Base-by-base conservation (phyloP, 2,329 filamentous ascomycete genomes). In the Cytospora leucostoma region DNA sequence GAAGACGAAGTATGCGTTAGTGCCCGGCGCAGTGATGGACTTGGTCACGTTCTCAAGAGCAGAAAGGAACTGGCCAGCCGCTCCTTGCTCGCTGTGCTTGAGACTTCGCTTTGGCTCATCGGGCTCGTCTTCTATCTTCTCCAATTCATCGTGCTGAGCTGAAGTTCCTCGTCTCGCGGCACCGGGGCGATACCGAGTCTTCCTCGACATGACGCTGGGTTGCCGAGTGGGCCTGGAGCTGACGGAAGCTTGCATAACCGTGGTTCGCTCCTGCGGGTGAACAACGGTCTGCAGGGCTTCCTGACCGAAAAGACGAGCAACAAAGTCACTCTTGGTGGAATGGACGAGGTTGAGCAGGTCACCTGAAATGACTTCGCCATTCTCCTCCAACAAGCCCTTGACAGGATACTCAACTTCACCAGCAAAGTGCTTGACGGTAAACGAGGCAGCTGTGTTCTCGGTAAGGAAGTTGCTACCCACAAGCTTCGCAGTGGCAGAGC, bases 1-100 rank as follows among this genome's bases (percentile, higher is more conserved):
- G 77, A 99, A 97, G 52, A 99, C 86, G 70, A 97, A 98, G 77
- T 99, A 99, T 0, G 90, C 86, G 71, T 99, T 99, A 12, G 93
- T 91, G 71, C 93, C 91, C 4, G 89, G 85, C 2, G 91, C 87
- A 2, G 87, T 90, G 52, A 99, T 81, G 2, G 92, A 93, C 70
- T 94, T 93, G 64, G 89, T 96, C 63, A 99, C 91, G 65, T 95
- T 96, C 68, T 97, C 92, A 33, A 99, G 80, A 0, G 93, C 91
- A 1, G 91, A 87, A 27, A 99, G 79, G 77, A 97, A 99, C 74
- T 99, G 95, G 2, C 91, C 93, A 0, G 95, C 92, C 17, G 94
- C 94, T 55, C 95, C 94, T 74, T 97, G 92, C 58, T 93, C 89
- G 1, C 82, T 79, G 2, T 71, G 71, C n/a, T 71, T 71, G 53